Evolutionary conservation across 495 filamentous ascomycete species (phyloP), one percentile per base, ranked within the genome.

Genomic region (Cercophora scortea): DNA sequence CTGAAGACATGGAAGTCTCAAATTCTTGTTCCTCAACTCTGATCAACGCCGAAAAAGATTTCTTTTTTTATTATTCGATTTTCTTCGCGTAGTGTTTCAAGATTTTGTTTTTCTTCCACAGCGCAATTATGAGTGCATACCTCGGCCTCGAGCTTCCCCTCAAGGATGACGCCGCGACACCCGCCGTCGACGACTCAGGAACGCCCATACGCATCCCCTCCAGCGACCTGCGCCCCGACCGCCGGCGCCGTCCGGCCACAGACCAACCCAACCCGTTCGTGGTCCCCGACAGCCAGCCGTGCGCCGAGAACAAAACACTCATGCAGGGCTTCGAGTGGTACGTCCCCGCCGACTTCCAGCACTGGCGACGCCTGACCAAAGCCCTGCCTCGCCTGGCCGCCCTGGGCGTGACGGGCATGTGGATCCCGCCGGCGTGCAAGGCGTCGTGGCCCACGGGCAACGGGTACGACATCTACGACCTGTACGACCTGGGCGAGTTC

Each of bases 401-500:
- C 1, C 75, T 83, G 49, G 87, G 86, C 7, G 66, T 88, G 42
- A 77, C 82, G 54, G 78, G 75, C 53, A 66, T 89, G 36, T 89
- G 87, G 84, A 77, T 89, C 11, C 86, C 87, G 2, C 87, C 87
- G 0, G 87, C 77, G 25, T 89, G 86, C 67, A 91, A 91, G 61
- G 84, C 79, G 0, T 75, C 79, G 7, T 78, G 72, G 36, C 74
- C 74, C 0, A 59, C 73, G 7, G 82, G 84, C 4, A 88, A 86
- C 61, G 87, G 86, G 5, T 89, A 89, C 57, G 86, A 90, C 62
- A 77, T 87, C 56, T 89, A 90, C 53, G 85, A 90, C 59, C 60
- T 90, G 5, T 90, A 84, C 58, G 87, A 90, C 53, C 64, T 89
- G n/a, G 87, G 87, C n/a, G 87, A 90, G 59, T 90, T 89, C 57